Percentiles rank a stretch among this genome's conserved stretches.
phyloP scores from a whole-genome alignment of 2,329 filamentous ascomycete genomes.

The Teratosphaeria destructans region DNA sequence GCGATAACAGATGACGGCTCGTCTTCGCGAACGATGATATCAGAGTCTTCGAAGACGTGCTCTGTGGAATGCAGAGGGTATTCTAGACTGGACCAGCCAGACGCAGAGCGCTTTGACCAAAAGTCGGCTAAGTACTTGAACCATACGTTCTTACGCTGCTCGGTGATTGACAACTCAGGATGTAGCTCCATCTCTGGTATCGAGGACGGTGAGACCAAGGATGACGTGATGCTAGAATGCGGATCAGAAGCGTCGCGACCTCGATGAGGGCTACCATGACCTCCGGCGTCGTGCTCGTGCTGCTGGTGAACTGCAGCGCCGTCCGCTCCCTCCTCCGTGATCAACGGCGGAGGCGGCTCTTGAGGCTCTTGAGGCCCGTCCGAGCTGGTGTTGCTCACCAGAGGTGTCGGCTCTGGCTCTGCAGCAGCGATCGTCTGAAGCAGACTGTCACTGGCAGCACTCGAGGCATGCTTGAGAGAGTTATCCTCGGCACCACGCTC shows the following conservation, averaged over 20 bases:
- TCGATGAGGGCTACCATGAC: constrained; percentile 16
- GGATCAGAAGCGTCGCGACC: constrained; percentile 34
- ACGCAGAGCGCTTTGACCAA: constrained; percentile 95
- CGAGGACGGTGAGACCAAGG: constrained; percentile 43
- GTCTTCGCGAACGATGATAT: constrained; percentile 94
- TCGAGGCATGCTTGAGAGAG: neutral
- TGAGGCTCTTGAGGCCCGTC: constrained; percentile 3
- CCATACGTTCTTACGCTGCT: constrained; percentile 83
- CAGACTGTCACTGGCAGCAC: constrained; percentile 1
- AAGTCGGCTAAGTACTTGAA: constrained; percentile 96
- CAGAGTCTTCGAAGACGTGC: constrained; percentile 92
- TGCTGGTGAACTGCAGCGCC: constrained; percentile 5
- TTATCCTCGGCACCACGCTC: constrained; percentile 11
- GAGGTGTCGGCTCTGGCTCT: neutral
- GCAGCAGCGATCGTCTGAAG: neutral
- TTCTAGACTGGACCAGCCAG: constrained; percentile 83
- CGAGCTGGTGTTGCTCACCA: neutral
- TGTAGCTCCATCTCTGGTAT: constrained; percentile 46
- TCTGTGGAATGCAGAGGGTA: constrained; percentile 76
- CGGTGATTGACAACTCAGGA: constrained; percentile 65
- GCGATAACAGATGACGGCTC: constrained; percentile 95
- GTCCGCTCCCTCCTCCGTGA: neutral
- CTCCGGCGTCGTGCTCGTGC: constrained; percentile 42
- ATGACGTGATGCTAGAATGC: constrained; percentile 34
- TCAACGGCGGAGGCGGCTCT: neutral